Conservation (phyloP, 139 green algal genomes). For the Closterium sp. region DNA sequence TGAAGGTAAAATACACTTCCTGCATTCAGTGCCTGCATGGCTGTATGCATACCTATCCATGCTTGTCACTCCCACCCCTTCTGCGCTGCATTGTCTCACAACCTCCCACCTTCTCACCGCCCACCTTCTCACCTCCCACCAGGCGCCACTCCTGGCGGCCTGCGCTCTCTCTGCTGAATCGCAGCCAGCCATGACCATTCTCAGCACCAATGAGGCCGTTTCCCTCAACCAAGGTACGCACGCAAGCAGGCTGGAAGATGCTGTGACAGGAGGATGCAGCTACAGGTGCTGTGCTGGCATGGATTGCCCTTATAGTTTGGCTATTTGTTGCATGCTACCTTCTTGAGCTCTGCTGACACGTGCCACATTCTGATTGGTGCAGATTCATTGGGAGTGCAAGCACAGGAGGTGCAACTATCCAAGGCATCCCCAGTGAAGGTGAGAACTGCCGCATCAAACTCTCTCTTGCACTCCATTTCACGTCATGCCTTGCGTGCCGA, state of each 20-base stretch:
- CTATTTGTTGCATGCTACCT: too few relatives aligned
- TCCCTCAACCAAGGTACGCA: not conserved
- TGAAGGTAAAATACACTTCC: conserved; percentile 14
- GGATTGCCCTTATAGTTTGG: too few relatives aligned
- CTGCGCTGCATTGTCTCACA: too few relatives aligned
- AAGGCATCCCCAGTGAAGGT: not conserved
- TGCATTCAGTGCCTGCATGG: too few relatives aligned
- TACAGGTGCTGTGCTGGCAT: too few relatives aligned
- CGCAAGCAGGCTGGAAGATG: too few relatives aligned
- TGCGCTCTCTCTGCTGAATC: conserved; percentile 28
- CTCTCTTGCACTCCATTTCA: too few relatives aligned
- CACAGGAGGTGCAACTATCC: not conserved
- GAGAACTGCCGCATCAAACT: not conserved
- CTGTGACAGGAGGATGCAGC: too few relatives aligned
- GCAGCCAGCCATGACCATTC: conserved; percentile 16
- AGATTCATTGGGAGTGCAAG: not conserved
- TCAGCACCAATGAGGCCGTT: conserved; percentile 21
- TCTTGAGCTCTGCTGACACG: not conserved
- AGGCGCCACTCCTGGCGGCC: conserved; percentile 32
- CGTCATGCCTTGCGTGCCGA: too few relatives aligned
- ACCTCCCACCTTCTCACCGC: too few relatives aligned
- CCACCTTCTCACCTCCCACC: not conserved
- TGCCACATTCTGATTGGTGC: not conserved
- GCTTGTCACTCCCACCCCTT: too few relatives aligned
- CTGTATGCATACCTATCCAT: too few relatives aligned